Conservation (phyloP, 805 yeast genomes). For the Suhomyces xylopsoci region DNA sequence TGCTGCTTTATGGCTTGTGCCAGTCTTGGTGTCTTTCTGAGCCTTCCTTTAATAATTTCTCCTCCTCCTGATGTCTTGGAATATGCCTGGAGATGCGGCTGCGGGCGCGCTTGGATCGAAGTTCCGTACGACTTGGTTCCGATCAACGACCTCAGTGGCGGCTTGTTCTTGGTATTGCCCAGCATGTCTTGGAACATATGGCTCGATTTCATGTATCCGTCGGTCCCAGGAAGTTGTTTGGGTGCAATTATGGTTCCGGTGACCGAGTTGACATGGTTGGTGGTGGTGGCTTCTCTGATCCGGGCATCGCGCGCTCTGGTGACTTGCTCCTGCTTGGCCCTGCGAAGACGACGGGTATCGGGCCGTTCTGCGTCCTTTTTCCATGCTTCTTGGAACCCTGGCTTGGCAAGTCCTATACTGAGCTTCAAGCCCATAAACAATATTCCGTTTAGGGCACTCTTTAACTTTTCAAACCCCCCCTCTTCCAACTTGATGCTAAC, state of each 20-base stretch:
- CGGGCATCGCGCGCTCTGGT: constrained; percentile 34
- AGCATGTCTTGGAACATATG: constrained; percentile 32
- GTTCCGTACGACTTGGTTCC: constrained; percentile 38
- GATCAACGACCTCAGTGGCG: constrained; percentile 27
- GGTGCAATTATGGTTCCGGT: constrained; percentile 15
- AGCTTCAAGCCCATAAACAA: constrained; percentile 72
- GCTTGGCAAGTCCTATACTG: constrained; percentile 60
- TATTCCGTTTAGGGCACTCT: constrained; percentile 62
- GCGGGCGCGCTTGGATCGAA: constrained; percentile 26
- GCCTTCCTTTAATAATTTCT: constrained; percentile 54
- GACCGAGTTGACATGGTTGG: constrained; percentile 19
- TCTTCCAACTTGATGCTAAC: constrained; percentile 54
- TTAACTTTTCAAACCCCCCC: constrained; percentile 47
- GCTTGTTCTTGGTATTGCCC: constrained; percentile 33
- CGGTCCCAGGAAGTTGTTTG: constrained; percentile 2
- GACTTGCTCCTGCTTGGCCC: constrained; percentile 29
- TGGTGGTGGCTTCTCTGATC: constrained; percentile 41
- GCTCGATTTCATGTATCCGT: constrained; percentile 32
- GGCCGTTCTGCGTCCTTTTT: constrained; percentile 43
- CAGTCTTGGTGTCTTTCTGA: constrained; percentile 55
- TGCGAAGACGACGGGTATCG: constrained; percentile 25
- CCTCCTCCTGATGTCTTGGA: constrained; percentile 34
- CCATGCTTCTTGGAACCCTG: constrained; percentile 48
- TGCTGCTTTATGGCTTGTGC: constrained; percentile 37
- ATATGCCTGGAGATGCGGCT: constrained; percentile 21